Base-by-base conservation (phyloP, 768 basidiomycete genomes). In the Tylopilus subfusipes region DNA sequence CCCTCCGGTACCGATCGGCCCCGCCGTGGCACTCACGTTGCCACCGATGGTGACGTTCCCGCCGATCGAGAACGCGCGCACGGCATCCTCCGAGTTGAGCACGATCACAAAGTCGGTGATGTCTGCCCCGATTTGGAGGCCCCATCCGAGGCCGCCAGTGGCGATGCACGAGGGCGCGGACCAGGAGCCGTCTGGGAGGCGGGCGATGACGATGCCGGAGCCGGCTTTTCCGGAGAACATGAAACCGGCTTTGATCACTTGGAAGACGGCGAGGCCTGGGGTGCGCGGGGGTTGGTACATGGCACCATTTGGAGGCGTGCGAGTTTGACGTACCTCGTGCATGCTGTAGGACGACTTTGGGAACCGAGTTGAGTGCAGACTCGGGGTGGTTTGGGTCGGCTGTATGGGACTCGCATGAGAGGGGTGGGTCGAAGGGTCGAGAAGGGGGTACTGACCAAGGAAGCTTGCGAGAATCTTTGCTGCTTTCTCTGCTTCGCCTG, bases 11-110 rank as follows among this genome's bases (percentile, higher is more conserved):
- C 95, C 96, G 55, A 98, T 88, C 0, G 95, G 95, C 1, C 95
- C 95, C 8, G 94, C 94, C 0, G 86, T 77, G 2, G 90, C 93
- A 59, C 82, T 84, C 66, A 93, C 78, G 63, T 87, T 86, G 5
- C 96, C 96, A 2, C 96, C 96, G 50, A 98, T 90, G 3, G 95
- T 98, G 24, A 98, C 83, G 68, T 99, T 99, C 10, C 96, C 96
- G 34, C 95, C 95, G 48, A 93, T 78, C 4, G 92, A 93, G 77
- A 98, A 98, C 11, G 97, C 96, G 42, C 86, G 82, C 30, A 99
- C 93, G 38, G 96, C 94, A 52, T 98, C 95, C 63, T 97, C 93
- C 59, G 86, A 90, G 78, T 98, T 98, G 65, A 98, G 86, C 36
- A 99, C 94, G 68, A 98, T 85, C 53, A 99, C 95, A 61, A 98